phyloP scores from a whole-genome alignment of 2,329 filamentous ascomycete genomes.

The Pseudomassariella vexata region DNA sequence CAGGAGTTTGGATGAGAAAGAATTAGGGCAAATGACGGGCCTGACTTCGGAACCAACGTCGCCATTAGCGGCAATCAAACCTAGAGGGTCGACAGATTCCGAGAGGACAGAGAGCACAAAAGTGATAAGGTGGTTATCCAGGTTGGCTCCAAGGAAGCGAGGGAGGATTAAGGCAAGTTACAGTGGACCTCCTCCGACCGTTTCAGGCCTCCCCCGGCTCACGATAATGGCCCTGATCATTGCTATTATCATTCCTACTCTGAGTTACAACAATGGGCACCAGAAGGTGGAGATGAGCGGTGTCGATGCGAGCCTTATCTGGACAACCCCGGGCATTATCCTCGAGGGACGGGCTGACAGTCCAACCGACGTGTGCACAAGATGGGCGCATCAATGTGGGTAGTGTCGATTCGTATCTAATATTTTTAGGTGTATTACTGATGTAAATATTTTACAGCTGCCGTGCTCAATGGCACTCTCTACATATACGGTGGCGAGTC shows the following conservation, averaged over 20 bases:
- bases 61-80: slow-evolving; percentile 19
- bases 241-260: slow-evolving; percentile 42
- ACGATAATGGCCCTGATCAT: slow-evolving; percentile 44
- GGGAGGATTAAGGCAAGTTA: slow-evolving; percentile 38
- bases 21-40: slow-evolving; percentile 23
- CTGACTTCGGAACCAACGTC: slow-evolving; percentile 17
- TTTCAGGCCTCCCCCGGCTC: slow-evolving; percentile 36
- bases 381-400: slow-evolving; percentile 61
- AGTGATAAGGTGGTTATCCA: slow-evolving; percentile 35
- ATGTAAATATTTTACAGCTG: slow-evolving; percentile 32
- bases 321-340: slow-evolving; percentile 15
- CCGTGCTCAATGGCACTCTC: slow-evolving; percentile 67
- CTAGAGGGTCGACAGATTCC: no score
- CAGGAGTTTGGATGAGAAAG: slow-evolving; percentile 21
- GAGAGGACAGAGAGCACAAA: slow-evolving; percentile 14
- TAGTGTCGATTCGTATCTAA: no score
- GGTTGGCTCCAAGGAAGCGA: slow-evolving; percentile 30
- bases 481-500: slow-evolving; percentile 72
- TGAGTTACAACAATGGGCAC: slow-evolving; percentile 36
- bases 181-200: slow-evolving; percentile 34
- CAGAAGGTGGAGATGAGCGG: slow-evolving; percentile 33
- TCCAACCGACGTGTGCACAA: slow-evolving; percentile 52
- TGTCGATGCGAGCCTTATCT: slow-evolving; percentile 42
- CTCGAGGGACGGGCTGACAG: slow-evolving; percentile 37
- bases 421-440: neutral